A percentile compares a stretch with the other conserved stretches of the same genome.
Conservation (phyloP, 257 asterid species). For the Ligustrum vulgare region DNA sequence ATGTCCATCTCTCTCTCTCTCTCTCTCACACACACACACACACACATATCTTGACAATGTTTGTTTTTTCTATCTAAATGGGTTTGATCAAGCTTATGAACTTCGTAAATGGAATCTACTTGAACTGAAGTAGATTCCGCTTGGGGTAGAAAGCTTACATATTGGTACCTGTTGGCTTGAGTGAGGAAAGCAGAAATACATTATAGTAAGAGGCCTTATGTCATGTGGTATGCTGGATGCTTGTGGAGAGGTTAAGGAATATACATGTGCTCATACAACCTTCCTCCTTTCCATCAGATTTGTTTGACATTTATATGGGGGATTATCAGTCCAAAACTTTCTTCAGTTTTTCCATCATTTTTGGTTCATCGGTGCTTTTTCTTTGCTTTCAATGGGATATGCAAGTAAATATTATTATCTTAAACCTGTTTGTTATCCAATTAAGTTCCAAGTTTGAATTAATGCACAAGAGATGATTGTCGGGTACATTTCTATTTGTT, state of each 20-base stretch:
- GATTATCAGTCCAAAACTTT: neutral
- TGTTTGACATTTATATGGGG: constrained; percentile 9
- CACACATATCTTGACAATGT: neutral
- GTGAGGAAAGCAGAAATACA: constrained; percentile 4
- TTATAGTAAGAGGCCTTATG: neutral
- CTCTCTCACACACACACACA: neutral
- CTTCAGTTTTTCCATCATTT: neutral
- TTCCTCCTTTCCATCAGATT: constrained; percentile 7
- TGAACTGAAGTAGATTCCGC: neutral
- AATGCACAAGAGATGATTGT: no score
- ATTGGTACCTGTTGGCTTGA: constrained; percentile 8
- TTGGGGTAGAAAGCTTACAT: constrained; percentile 2
- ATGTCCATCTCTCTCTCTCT: constrained; percentile 31
- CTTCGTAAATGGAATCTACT: neutral
- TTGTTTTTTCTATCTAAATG: neutral
- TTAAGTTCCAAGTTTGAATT: no score
- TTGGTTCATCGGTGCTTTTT: constrained; percentile 7
- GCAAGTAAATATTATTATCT: constrained; percentile 13
- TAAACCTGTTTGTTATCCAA: no score
- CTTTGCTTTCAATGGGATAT: constrained; percentile 1
- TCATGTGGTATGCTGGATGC: neutral
- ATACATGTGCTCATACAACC: neutral
- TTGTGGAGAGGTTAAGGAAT: neutral
- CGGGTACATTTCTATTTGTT: no score
- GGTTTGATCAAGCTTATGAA: constrained; percentile 4